Evolutionary conservation across 176 grass and related monocot species (phyloP), one percentile per base, ranked within the genome.

Genomic region (Pontederia crassipes): DNA sequence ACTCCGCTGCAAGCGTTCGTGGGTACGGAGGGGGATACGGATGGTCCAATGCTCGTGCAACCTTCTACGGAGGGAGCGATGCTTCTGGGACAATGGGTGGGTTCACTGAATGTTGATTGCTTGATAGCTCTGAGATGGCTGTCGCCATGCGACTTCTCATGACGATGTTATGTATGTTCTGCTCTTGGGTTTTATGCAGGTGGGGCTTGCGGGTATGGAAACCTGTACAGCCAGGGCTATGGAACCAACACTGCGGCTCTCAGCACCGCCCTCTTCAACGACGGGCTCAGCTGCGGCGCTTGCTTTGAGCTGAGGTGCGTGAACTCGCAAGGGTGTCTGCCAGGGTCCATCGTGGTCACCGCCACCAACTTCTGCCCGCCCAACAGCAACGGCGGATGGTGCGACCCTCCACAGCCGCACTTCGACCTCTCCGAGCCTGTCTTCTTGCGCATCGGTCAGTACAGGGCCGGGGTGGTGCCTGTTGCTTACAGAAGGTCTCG

Each of bases 181-280:
- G 51, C 4, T 15, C 14, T 54, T 16, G 51, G 51, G 4, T 40
- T 40, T 24, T 14, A 14, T 16, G 51, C 9, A 68, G 65, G 65
- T 12, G 65, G 65, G 1, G 65, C 65, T 2, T 68, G 65, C 0
- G 65, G 65, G 4, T 68, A 68, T 3, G 65, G 65, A 9, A 17
- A 68, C n/a, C 0, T 68, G 28, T 68, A 68, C 50, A 54, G 51
- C 51, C 51, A 54, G 51, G 51, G 51, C 14, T 54, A 54, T 8
- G 51, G 51, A 12, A 54, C 14, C 51, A 15, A 54, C 2, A 54
- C 51, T 5, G 51, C 51, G 8, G 51, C 51, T n/a, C 51, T 54
- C 14, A 54, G 51, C 51, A 54, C 51, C 8, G 51, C 51, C 14
- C 51, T 54, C 4, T 54, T 54, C 51, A n/a, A 54, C 14, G 8